Conservation (phyloP, 2,329 filamentous ascomycete genomes). For the Fusarium luffae region DNA sequence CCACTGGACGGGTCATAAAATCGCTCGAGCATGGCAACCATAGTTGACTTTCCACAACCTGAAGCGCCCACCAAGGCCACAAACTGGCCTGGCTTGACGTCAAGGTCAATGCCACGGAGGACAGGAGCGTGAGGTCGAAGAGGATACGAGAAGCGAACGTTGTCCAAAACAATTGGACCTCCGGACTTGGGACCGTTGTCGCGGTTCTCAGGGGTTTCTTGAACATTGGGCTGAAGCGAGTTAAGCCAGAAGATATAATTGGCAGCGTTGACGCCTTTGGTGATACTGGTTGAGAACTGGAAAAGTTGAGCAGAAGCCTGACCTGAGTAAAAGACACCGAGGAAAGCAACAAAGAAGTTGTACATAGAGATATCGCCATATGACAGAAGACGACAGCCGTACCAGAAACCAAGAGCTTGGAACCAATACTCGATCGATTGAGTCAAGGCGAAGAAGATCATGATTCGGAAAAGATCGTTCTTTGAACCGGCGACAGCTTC, state of each 20-base stretch:
- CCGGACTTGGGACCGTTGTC: slow-evolving; percentile 51
- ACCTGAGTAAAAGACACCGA: slow-evolving; percentile 60
- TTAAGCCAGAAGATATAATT: slow-evolving; percentile 64
- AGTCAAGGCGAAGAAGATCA: slow-evolving; percentile 53
- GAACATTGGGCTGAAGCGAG: slow-evolving; percentile 55
- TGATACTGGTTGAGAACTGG: slow-evolving; percentile 63
- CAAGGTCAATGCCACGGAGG: slow-evolving; percentile 54
- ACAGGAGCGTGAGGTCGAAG: slow-evolving; percentile 54
- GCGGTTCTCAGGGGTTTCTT: slow-evolving; percentile 55
- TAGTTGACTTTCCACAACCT: slow-evolving; percentile 71
- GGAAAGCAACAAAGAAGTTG: slow-evolving; percentile 61
- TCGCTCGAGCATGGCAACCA: slow-evolving; percentile 63
- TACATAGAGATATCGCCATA: slow-evolving; percentile 64
- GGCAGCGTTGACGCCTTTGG: slow-evolving; percentile 60
- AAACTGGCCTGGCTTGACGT: slow-evolving; percentile 59
- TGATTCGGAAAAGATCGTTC: slow-evolving; percentile 49
- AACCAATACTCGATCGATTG: slow-evolving; percentile 54
- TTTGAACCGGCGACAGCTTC: slow-evolving; percentile 46
- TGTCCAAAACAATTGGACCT: slow-evolving; percentile 58
- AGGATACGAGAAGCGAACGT: slow-evolving; percentile 74
- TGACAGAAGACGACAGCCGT: slow-evolving; percentile 53
- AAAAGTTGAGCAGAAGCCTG: slow-evolving; percentile 57
- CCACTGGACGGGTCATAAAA: slow-evolving; percentile 60
- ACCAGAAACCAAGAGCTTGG: slow-evolving; percentile 57
- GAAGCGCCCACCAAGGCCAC: slow-evolving; percentile 64